phyloP scores from a whole-genome alignment of 2,329 filamentous ascomycete species.

The Colletotrichum lupini region DNA sequence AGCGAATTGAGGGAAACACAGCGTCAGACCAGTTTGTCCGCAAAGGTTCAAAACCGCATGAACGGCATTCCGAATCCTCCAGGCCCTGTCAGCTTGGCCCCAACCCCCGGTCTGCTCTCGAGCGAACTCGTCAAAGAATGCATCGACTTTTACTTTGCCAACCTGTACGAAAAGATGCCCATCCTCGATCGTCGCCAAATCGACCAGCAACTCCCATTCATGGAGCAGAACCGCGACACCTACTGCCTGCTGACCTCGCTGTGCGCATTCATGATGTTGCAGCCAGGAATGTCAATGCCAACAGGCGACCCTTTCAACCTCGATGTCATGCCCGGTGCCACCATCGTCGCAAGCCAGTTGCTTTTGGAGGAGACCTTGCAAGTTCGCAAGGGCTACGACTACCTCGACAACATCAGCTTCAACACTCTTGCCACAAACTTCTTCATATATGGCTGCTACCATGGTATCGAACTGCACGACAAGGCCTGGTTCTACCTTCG shows the following conservation, averaged over 20 bases:
- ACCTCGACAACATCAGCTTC: conserved; percentile 65
- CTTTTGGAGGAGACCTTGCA: conserved; percentile 75
- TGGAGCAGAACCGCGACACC: conserved; percentile 71
- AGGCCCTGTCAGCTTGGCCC: conserved; percentile 59
- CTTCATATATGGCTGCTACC: conserved; percentile 80
- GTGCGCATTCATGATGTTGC: conserved; percentile 75
- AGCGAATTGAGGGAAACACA: conserved; percentile 78
- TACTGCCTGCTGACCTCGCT: conserved; percentile 75
- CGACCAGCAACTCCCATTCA: conserved; percentile 67
- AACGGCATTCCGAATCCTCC: conserved; percentile 64
- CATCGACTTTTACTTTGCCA: conserved; percentile 74
- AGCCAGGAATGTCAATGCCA: conserved; percentile 74
- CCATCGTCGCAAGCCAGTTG: conserved; percentile 72
- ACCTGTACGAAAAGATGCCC: conserved; percentile 73
- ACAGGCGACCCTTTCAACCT: conserved; percentile 65
- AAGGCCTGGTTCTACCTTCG: conserved; percentile 84
- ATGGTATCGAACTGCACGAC: conserved; percentile 77
- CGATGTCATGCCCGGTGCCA: conserved; percentile 67
- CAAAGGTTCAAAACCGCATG: conserved; percentile 70
- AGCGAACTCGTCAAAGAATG: conserved; percentile 73
- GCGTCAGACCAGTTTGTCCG: conserved; percentile 71
- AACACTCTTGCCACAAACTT: conserved; percentile 78
- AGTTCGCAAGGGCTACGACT: conserved; percentile 73
- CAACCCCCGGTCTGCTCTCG: conserved; percentile 70
- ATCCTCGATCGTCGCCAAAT: conserved; percentile 69